Evolutionary conservation across 768 basidiomycete species (phyloP), one percentile per base, ranked within the genome.

Genomic region (Naematelia encephala): DNA sequence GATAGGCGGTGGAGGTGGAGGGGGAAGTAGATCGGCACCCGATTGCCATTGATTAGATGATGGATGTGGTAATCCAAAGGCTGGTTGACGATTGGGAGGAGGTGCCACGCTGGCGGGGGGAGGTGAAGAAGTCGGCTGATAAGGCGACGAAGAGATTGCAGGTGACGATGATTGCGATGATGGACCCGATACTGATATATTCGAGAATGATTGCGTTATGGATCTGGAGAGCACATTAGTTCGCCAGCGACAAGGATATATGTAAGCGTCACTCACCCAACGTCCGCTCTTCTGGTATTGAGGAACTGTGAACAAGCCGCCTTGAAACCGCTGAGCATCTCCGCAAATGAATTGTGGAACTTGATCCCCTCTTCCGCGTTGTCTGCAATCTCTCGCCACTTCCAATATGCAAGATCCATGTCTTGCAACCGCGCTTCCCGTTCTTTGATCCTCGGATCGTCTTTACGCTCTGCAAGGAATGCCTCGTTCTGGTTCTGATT

Each of bases 321-420:
- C 72, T 85, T 87, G 80, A 91, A 89, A 60, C 86, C 83, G 4
- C 81, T 78, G 1, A 94, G 75, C 46, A 93, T 84, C 11, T 81
- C 83, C 2, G 84, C 82, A 55, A 98, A 82, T 67, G 90, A 88
- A 61, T 90, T 91, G 74, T 99, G 94, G 71, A 97, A 98, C 88
- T 90, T 87, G 67, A 88, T 81, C 4, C 93, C 93, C 72, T 98
- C 94, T 42, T 89, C 86, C 4, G 96, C 79, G 76, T 98, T 92
- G 51, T 84, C 82, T 1, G 80, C 81, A 13, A 96, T 88, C 73
- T 97, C 93, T 54, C 83, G 81, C 76, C 91, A 96, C 69, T 90
- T 91, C 78, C 86, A 86, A 77, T 89, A 89, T 0, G 92, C 89
- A 11, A 87, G 76, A 63, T 94, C 90, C 44, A 94, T 84, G 12